Conservation (phyloP, 1,284 basidiomycete genomes). For the Apiotrichum siamense region DNA sequence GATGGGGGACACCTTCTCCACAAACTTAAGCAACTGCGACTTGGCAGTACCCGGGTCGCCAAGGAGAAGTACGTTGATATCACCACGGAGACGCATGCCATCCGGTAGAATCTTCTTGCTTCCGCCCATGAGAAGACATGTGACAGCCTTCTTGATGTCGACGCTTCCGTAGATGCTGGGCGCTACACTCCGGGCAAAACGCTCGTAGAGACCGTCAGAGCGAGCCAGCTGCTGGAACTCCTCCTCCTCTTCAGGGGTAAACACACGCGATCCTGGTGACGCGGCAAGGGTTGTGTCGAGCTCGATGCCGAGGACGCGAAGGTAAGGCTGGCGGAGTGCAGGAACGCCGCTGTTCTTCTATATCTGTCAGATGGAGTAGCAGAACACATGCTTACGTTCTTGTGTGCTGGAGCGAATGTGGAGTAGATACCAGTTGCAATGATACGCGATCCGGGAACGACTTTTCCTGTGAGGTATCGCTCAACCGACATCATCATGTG, state of each 20-base stretch:
- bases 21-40: constrained; percentile 94
- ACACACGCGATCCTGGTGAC: constrained; percentile 61
- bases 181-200: constrained; percentile 88
- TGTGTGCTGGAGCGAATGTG: constrained; percentile 75
- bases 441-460: constrained; percentile 89
- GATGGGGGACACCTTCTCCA: constrained; percentile 96
- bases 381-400: constrained; percentile 59
- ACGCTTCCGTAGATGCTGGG: constrained; percentile 94
- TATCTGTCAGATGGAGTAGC: constrained; percentile 6
- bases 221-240: constrained; percentile 84
- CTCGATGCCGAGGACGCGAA: constrained; percentile 88
- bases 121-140: constrained; percentile 90
- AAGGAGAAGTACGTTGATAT: constrained; percentile 93
- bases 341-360: constrained; percentile 62
- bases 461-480: constrained; percentile 78
- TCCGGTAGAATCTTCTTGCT: constrained; percentile 98
- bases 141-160: constrained; percentile 98
- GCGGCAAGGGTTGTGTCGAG: constrained; percentile 60
- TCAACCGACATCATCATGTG: constrained; percentile 93
- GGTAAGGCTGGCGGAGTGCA: constrained; percentile 88
- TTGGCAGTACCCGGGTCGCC: constrained; percentile 99
- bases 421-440: constrained; percentile 96
- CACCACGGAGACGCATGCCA: constrained; percentile 92
- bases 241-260: constrained; percentile 94
- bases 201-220: constrained; percentile 85